Base-by-base conservation (phyloP, 345 rosid genomes). In the Hibiscus syriacus region DNA sequence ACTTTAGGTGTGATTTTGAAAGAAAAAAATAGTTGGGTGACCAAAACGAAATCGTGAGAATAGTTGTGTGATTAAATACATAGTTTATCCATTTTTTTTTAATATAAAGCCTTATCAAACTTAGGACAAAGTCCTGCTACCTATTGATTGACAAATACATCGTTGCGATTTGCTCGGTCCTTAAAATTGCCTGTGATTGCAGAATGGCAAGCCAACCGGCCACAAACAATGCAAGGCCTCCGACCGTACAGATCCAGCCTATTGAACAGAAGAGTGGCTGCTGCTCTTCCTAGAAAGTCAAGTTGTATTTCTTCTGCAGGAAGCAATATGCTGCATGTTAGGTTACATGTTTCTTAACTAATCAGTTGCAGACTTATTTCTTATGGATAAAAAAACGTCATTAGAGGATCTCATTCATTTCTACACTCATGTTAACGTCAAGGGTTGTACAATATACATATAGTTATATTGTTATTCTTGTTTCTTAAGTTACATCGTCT, bases 121-220 rank as follows among this genome's bases (percentile, higher is more conserved):
- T n/a, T 38, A 13, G 34, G 36, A 10, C 6, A 19, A 36, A 60
- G 5, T 4, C 48, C 5, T 36, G 46, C 9, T 45, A 8, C 36
- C 20, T 23, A 39, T 39, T 14, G 30, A 23, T 23, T 41, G 7
- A 16, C 23, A 16, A 16, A 14, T 14, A 23, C 32, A 6, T 62
- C 41, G n/a, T 20, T 25, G 6, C 7, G 26, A 30, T 66, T 2
- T 67, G 19, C 36, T 48, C 20, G 5, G 53, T 22, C 27, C 19
- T 36, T 67, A 26, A 60, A 34, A 26, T 49, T 29, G 25, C 36
- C 1, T 27, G 54, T 48, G 29, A 36, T 55, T 70, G 73, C 79
- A 88, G 94, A 77, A 88, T 88, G 94, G 94, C 91, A 16, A 86
- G 94, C 76, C 94, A 88, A 76, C 94, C 94, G 26, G 77, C 87